A percentile compares a stretch with the other conserved stretches of the same genome.
Conservation (phyloP, 768 basidiomycete species). For the Tubosaeta sp. region DNA sequence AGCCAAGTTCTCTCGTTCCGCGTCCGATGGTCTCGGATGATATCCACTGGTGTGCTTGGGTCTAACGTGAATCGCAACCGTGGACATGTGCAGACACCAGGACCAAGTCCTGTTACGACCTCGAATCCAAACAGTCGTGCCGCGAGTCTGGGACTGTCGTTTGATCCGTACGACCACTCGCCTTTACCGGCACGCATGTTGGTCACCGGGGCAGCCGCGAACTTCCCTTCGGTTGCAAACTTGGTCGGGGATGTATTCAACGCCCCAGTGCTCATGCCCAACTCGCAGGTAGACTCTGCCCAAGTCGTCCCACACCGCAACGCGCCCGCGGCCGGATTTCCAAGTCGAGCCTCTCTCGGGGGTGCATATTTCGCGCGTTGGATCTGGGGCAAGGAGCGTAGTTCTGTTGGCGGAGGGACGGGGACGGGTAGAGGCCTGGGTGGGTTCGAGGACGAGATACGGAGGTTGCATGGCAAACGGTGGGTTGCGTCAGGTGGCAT, state of each 20-base stretch:
- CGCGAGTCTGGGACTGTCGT: slow-evolving; percentile 56
- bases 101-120: slow-evolving; percentile 22
- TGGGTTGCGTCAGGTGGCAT: slow-evolving; percentile 66
- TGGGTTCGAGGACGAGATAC: slow-evolving; percentile 78
- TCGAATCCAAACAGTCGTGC: slow-evolving; percentile 24
- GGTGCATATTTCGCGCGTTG: slow-evolving; percentile 79
- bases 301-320: slow-evolving; percentile 67
- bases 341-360: slow-evolving; percentile 66
- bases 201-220: slow-evolving; percentile 75
- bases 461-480: slow-evolving; percentile 63
- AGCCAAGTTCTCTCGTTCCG: slow-evolving; percentile 79
- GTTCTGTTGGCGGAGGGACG: slow-evolving; percentile 24
- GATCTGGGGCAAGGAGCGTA: slow-evolving; percentile 74
- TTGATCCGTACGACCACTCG: slow-evolving; percentile 73
- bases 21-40: slow-evolving; percentile 74
- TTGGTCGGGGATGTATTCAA: slow-evolving; percentile 82
- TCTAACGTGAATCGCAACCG: slow-evolving; percentile 29
- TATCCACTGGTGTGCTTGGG: slow-evolving; percentile 64
- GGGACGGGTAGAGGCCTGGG: slow-evolving; percentile 40
- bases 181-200: slow-evolving; percentile 64
- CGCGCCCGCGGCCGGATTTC: slow-evolving; percentile 65
- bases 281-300: slow-evolving; percentile 73
- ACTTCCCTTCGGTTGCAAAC: slow-evolving; percentile 79
- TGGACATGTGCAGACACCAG: slow-evolving; percentile 30
- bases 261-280: slow-evolving; percentile 70